Conservation (phyloP, 257 asterid genomes). For the Lithospermum erythrorhizon region DNA sequence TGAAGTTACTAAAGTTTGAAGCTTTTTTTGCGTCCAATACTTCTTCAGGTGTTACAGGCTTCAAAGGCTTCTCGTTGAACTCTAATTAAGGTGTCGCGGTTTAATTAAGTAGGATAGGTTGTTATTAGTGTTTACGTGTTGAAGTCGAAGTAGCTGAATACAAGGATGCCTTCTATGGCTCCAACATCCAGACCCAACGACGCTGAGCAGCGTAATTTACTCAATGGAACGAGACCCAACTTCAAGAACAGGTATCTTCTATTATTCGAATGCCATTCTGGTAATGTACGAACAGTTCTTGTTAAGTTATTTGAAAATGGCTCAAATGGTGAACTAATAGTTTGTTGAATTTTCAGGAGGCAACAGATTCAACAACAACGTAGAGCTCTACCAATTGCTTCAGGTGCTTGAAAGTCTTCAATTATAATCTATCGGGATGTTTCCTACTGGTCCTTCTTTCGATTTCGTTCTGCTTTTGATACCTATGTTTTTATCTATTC, state of each 20-base stretch:
- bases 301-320: no score
- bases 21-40: no score
- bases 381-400: conserved; percentile 70
- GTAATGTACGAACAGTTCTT: background rate
- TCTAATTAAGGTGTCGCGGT: no score
- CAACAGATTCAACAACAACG: conserved; percentile 54
- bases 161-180: conserved; percentile 57
- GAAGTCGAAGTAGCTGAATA: no score
- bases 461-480: background rate
- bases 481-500: background rate
- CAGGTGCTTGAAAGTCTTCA: conserved; percentile 28
- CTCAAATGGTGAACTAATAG: no score
- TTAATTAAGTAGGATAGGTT: no score
- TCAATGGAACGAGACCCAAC: conserved; percentile 29
- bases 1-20: no score
- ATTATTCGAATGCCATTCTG: background rate
- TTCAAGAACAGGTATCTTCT: conserved; percentile 31
- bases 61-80: no score
- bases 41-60: no score
- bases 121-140: no score
- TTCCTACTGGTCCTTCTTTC: background rate
- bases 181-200: conserved; percentile 20
- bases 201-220: conserved; percentile 18
- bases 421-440: background rate
- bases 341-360: conserved; percentile 32